Evolutionary conservation across 768 basidiomycete species (phyloP), one percentile per base, ranked within the genome.

Genomic region (Peribolospora kevripleyi): DNA sequence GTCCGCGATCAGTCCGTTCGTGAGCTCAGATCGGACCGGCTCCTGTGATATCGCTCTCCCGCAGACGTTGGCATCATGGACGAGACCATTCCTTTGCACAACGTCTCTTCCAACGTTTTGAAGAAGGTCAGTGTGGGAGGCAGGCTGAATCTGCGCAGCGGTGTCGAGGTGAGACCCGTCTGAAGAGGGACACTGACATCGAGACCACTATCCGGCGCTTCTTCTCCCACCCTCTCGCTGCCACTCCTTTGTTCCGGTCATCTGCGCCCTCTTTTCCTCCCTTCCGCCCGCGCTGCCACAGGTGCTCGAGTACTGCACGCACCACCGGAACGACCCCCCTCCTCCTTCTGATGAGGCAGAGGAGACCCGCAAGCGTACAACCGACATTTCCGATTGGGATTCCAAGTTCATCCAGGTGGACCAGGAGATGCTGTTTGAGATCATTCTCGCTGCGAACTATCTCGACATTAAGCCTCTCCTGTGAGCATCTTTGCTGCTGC

Each of bases 351-450:
- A 87, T 60, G 72, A 80, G 48, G 81, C 85, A 62, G 76, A 78
- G 62, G 79, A 72, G 58, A 83, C 84, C 4, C 81, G 91, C 71
- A 88, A 91, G 70, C 82, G 88, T 67, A 90, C 87, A n/a, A 88
- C 88, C 11, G 91, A 97, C 61, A 97, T 98, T 69, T 81, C 79
- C 60, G 93, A 98, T 67, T 98, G 93, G 93, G 93, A 98, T 70
- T 83, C 90, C 66, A 93, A 93, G 72, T 95, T 90, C 68, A 90
- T 91, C 68, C 81, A 81, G 48, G 93, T 97, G 57, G 93, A 97
- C 73, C 93, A 97, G 70, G 93, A 97, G 71, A 97, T 97, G 91
- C 76, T 98, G 5, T 97, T 97, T 61, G 93, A 98, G 72, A 98
- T 97, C 68, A 98, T 97, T 68, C 81, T 97, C 54, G 93, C 93